Evolutionary conservation across 306 rosid species (phyloP).

Genomic region (Corylus heterophylla): DNA sequence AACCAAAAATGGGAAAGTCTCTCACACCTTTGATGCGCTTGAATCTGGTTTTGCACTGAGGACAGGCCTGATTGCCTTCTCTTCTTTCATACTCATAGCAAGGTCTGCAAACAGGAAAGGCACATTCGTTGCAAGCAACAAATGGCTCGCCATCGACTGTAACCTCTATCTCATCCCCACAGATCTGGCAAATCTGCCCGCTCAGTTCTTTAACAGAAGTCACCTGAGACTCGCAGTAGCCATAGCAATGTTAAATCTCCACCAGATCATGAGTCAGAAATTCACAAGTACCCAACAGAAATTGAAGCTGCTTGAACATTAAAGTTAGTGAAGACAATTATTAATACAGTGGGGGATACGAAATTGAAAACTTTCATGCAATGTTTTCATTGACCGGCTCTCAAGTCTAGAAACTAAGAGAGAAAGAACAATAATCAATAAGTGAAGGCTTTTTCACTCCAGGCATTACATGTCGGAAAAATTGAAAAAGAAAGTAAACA

Average conservation of each 20-base stretch:
- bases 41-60: slow-evolving; percentile 92
- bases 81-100: slow-evolving; percentile 93
- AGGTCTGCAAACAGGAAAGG: slow-evolving; percentile 88
- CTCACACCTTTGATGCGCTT: slow-evolving; percentile 79
- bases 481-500: slow-evolving; percentile 2
- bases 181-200: slow-evolving; percentile 93
- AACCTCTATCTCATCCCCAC: slow-evolving; percentile 85
- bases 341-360: slow-evolving; percentile 4
- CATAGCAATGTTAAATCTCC: slow-evolving; percentile 15
- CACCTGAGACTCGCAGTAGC: slow-evolving; percentile 49
- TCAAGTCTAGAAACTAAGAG: slow-evolving; percentile 26
- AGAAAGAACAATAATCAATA: slow-evolving; percentile 9
- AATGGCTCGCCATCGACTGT: slow-evolving; percentile 80
- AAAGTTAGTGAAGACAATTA: not conserved
- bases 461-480: slow-evolving; percentile 13
- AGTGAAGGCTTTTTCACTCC: slow-evolving; percentile 16
- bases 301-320: not conserved
- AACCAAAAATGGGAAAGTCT: not conserved
- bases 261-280: slow-evolving; percentile 18
- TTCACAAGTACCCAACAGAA: slow-evolving; percentile 1
- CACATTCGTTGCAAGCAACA: slow-evolving; percentile 95
- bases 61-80: slow-evolving; percentile 92
- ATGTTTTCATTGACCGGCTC: slow-evolving; percentile 32
- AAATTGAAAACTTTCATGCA: slow-evolving; percentile 17
- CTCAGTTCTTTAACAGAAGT: slow-evolving; percentile 66